Base-by-base conservation (phyloP, 2,329 filamentous ascomycete genomes). In the Xylariales sp. region DNA sequence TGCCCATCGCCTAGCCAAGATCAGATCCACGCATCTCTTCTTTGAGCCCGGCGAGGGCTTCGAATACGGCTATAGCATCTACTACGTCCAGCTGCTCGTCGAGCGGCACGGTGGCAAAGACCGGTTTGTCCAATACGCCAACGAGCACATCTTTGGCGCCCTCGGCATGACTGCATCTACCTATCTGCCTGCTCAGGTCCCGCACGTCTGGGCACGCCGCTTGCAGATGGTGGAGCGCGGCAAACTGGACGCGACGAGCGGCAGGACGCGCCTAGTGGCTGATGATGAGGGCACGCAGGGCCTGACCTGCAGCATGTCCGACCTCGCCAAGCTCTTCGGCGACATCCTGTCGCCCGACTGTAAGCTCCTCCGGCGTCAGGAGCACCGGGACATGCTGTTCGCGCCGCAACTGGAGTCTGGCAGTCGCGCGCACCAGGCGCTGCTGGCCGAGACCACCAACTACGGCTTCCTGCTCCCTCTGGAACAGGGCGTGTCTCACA, bases 401-500 rank as follows among this genome's bases (percentile, higher is more conserved):
- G 30, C 30, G 30, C 30, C 30, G 20, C 30, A 33, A 17, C 20
- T 33, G 30, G 20, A 14, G 20, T 17, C 30, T 17, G 30, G 30
- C 4, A 33, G 30, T 17, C 30, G 17, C 20, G 30, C 4, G 20
- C 30, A 33, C 30, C 30, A 33, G 30, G 17, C 30, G 30, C 30
- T 33, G 16, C 30, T 33, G 20, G 30, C 30, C 30, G 30, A 33
- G 20, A 4, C 30, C 20, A 33, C 30, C 4, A 33, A 33, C 30
- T 33, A 33, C 30, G 30, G 30, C 30, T 33, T 33, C 30, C 30
- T 33, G 30, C 30, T 33, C 30, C 30, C 30, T 3, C 30, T 33
- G 12, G 30, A 33, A 5, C 30, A 33, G 16, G 30, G 30, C 30
- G 30, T 33, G 30, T 5, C 30, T 17, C 30, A 33, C 20, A 33